These are phyloP conservation scores for Umbilicus rupestris DNA, from an alignment of 164 flowering plant genomes.

Conservation along the genomic window DNA sequence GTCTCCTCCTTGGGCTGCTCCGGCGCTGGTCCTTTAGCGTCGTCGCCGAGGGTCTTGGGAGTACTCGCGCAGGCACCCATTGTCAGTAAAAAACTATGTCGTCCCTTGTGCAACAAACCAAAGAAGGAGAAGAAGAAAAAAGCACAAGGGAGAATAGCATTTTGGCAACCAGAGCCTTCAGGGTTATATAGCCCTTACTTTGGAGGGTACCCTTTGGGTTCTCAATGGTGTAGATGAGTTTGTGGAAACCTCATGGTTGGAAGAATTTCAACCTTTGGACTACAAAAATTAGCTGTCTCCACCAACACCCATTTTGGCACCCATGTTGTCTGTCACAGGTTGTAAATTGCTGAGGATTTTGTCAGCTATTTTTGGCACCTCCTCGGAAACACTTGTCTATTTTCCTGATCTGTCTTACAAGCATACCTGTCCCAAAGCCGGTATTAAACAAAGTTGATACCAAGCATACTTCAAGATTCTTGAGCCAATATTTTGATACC, in stretches of 20 bases:
- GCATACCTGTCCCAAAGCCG: too few species aligned
- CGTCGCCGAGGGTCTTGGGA: not conserved
- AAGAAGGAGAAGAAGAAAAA: too few species aligned
- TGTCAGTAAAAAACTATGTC: not conserved
- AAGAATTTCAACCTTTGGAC: too few species aligned
- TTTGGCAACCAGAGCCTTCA: not conserved
- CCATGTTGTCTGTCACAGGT: not conserved
- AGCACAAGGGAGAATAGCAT: conserved; percentile 4
- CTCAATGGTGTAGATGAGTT: conserved; percentile 4
- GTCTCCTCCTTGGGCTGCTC: conserved; percentile 7
- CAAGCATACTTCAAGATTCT: too few species aligned
- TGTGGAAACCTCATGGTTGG: conserved; percentile 3
- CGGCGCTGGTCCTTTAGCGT: not conserved
- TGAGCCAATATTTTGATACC: too few species aligned
- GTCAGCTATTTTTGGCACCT: not conserved
- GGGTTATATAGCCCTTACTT: not conserved
- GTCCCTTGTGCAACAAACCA: not conserved
- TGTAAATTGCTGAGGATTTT: not conserved
- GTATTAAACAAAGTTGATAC: too few species aligned
- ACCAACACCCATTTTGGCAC: not conserved
- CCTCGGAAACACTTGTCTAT: too few species aligned
- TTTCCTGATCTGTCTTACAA: too few species aligned
- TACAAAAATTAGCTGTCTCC: not conserved
- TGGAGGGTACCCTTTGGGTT: not conserved
- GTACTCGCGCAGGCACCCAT: conserved; percentile 10